These are phyloP conservation scores for Brasenia schreberi DNA, from an alignment of 164 flowering plant species.

Conservation along the genomic window DNA sequence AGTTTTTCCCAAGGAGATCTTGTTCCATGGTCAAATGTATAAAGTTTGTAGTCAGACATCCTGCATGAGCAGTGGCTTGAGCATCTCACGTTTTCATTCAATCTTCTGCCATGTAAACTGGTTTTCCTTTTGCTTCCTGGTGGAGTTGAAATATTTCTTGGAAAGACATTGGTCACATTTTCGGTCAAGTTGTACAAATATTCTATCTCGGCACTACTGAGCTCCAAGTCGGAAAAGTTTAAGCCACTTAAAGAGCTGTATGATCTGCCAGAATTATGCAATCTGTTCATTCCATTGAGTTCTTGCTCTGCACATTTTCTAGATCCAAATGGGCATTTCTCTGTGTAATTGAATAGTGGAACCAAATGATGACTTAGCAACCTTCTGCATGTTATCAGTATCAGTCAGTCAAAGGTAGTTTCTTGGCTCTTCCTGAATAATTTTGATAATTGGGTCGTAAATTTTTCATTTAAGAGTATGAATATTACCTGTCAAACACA, in stretches of 20 bases:
- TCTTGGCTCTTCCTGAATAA: background rate
- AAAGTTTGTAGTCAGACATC: conserved; percentile 3
- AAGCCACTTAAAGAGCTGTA: conserved; percentile 16
- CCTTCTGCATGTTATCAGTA: conserved; percentile 17
- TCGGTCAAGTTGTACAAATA: background rate
- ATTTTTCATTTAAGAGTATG: background rate
- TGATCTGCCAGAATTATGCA: conserved; percentile 15
- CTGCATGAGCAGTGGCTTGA: conserved; percentile 8
- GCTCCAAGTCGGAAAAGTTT: conserved; percentile 13
- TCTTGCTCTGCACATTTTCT: conserved; percentile 11
- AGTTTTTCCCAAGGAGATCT: conserved; percentile 8
- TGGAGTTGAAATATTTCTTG: background rate
- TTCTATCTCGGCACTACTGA: background rate
- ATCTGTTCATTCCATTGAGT: conserved; percentile 12
- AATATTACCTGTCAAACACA: background rate
- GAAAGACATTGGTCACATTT: background rate
- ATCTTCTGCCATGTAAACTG: background rate
- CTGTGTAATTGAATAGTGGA: conserved; percentile 7
- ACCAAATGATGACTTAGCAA: conserved; percentile 12
- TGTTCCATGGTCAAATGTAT: conserved; percentile 3
- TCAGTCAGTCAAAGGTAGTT: background rate
- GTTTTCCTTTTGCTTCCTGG: background rate
- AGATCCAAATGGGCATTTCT: conserved; percentile 4
- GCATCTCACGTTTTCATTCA: background rate
- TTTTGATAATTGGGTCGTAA: too few relatives aligned